Conservation (phyloP, 2,329 filamentous ascomycete species). For the Colletotrichum falcatum region DNA sequence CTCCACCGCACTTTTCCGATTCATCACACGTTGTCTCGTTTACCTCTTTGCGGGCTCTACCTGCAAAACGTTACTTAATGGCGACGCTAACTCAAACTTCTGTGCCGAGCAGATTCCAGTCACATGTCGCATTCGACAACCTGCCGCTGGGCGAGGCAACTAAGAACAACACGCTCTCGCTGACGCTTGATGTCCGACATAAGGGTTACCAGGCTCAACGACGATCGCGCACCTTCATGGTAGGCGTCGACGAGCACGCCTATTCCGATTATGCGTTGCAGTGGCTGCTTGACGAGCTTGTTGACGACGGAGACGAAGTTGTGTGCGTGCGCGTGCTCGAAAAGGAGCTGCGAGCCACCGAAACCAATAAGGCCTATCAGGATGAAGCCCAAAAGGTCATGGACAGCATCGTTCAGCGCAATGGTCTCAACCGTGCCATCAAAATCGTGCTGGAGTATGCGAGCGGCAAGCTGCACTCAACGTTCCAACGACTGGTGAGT, state of each 20-base stretch:
- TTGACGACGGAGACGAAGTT: slow-evolving; percentile 93
- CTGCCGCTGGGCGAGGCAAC: slow-evolving; percentile 68
- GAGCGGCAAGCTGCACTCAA: slow-evolving; percentile 88
- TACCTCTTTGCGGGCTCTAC: neutral
- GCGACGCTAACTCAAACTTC: slow-evolving; percentile 55
- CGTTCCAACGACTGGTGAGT: slow-evolving; percentile 89
- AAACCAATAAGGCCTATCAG: slow-evolving; percentile 72
- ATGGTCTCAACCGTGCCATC: slow-evolving; percentile 82
- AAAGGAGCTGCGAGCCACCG: slow-evolving; percentile 78
- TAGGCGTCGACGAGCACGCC: slow-evolving; percentile 89
- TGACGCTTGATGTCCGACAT: slow-evolving; percentile 88
- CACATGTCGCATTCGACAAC: slow-evolving; percentile 72
- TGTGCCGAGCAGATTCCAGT: slow-evolving; percentile 63
- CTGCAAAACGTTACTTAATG: slow-evolving; percentile 48
- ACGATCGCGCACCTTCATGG: slow-evolving; percentile 88
- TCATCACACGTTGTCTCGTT: too few relatives aligned
- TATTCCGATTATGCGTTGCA: slow-evolving; percentile 94
- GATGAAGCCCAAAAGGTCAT: slow-evolving; percentile 81
- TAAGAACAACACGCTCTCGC: slow-evolving; percentile 71
- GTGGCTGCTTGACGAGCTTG: slow-evolving; percentile 91
- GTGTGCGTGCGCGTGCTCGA: slow-evolving; percentile 91
- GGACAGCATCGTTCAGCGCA: slow-evolving; percentile 82
- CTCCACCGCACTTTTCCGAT: slow-evolving; percentile 6
- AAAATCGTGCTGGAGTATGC: slow-evolving; percentile 88
- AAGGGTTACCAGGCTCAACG: slow-evolving; percentile 85